These are phyloP conservation scores for Syzygium syzygioides DNA, from an alignment of 441 rosid genomes.

Conservation along the genomic window DNA sequence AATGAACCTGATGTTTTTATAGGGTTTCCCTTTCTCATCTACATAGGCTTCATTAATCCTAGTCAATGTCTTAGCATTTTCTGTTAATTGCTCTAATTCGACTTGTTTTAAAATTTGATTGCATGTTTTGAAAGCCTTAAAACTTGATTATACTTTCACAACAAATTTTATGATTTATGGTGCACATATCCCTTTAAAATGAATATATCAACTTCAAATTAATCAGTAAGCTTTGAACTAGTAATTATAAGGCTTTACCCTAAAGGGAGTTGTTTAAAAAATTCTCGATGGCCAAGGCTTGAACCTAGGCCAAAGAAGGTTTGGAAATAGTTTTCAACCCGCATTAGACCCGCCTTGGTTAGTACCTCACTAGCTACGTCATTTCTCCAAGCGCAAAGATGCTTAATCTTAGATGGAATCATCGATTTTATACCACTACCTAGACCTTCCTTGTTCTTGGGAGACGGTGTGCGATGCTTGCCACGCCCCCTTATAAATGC, in stretches of 20 bases:
- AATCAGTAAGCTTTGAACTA: background rate
- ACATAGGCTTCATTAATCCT: too few species aligned
- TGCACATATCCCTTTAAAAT: background rate
- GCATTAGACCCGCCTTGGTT: constrained; percentile 28
- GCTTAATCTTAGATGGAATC: background rate
- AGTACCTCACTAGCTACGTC: constrained; percentile 80
- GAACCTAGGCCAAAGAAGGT: background rate
- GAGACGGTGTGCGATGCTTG: background rate
- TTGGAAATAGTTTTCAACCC: constrained; percentile 56
- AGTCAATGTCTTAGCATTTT: too few species aligned
- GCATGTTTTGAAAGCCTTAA: background rate
- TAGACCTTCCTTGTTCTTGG: background rate
- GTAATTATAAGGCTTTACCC: background rate
- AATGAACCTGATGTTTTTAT: too few species aligned
- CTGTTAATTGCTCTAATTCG: background rate
- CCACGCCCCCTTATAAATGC: background rate
- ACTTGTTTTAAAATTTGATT: background rate
- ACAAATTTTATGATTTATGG: background rate
- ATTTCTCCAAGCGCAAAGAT: constrained; percentile 94
- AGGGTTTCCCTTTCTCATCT: too few species aligned
- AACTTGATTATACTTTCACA: background rate
- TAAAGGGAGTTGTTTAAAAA: background rate
- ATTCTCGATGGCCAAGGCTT: constrained; percentile 1
- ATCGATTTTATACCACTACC: background rate
- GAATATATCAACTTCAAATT: background rate